Evolutionary conservation across 371 early-diverging fungal genomes (phyloP).

Genomic region (Neoconidiobolus thromboides): DNA sequence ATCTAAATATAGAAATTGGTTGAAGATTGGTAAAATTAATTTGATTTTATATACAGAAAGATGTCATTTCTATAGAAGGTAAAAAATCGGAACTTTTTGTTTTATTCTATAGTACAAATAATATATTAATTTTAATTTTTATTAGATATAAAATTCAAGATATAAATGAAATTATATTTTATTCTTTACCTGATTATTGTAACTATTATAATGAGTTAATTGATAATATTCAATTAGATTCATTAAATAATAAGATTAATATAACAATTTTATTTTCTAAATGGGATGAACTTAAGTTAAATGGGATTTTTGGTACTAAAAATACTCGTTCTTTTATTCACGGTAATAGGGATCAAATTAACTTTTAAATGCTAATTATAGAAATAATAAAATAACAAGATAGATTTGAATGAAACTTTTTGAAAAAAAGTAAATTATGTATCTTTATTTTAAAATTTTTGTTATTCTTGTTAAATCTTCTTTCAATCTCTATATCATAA

Average conservation of each 20-base stretch:
- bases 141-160: slow-evolving; percentile 62
- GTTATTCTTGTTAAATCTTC: too few species aligned
- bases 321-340: background rate
- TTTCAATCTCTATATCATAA: too few species aligned
- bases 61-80: slow-evolving; percentile 81
- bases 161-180: slow-evolving; percentile 69
- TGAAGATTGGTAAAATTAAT: slow-evolving; percentile 39
- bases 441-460: too few species aligned
- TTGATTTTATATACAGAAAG: slow-evolving; percentile 82
- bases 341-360: background rate
- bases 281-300: slow-evolving; percentile 68
- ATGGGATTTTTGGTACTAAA: slow-evolving; percentile 68
- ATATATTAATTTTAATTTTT: background rate
- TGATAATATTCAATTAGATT: slow-evolving; percentile 35
- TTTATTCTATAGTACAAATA: background rate
- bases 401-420: too few species aligned
- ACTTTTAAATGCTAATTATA: background rate
- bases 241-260: slow-evolving; percentile 19
- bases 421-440: too few species aligned
- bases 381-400: too few species aligned
- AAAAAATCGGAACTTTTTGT: background rate
- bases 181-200: slow-evolving; percentile 68
- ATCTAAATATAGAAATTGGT: slow-evolving; percentile 26
- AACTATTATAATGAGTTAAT: slow-evolving; percentile 65
- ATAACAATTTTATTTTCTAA: slow-evolving; percentile 28